A percentile compares a stretch with the other conserved stretches of the same genome.
phyloP scores from a whole-genome alignment of 805 yeast genomes.

The Candida pseudoglaebosa region DNA sequence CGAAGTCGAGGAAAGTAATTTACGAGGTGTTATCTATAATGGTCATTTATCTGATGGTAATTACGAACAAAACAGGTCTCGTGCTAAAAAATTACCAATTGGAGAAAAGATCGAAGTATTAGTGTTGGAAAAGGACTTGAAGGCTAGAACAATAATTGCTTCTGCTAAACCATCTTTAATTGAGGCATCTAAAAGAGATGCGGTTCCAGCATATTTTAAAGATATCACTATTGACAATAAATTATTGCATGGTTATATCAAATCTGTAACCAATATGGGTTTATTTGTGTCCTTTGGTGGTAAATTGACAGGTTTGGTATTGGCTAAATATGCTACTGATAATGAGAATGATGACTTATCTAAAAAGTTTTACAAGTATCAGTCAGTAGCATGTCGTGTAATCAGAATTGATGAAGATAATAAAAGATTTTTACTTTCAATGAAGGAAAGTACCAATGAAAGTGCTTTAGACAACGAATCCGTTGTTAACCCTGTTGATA shows the following conservation, averaged over 20 bases:
- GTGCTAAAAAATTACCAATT: constrained; percentile 55
- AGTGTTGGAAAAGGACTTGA: constrained; percentile 62
- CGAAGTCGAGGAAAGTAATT: constrained; percentile 47
- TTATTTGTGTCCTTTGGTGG: constrained; percentile 80
- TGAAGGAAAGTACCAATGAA: constrained; percentile 34
- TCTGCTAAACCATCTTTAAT: constrained; percentile 66
- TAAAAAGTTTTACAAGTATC: constrained; percentile 55
- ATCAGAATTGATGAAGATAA: constrained; percentile 64
- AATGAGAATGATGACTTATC: constrained; percentile 49
- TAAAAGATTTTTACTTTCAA: constrained; percentile 65
- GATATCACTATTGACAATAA: constrained; percentile 48
- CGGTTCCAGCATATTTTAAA: constrained; percentile 55
- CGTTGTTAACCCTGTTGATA: constrained; percentile 60
- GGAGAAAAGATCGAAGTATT: constrained; percentile 62
- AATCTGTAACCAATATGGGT: constrained; percentile 75
- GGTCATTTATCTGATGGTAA: constrained; percentile 79
- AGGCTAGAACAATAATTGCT: constrained; percentile 56
- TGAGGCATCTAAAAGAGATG: constrained; percentile 50
- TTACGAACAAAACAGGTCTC: constrained; percentile 66
- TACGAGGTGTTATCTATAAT: constrained; percentile 67
- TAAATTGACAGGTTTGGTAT: constrained; percentile 75
- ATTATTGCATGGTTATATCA: constrained; percentile 67
- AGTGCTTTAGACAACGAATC: constrained; percentile 22
- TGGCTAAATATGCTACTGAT: constrained; percentile 66
- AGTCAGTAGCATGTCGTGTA: constrained; percentile 68